Conservation (phyloP, 1,284 basidiomycete genomes). For the Pyrrhoderma noxium region DNA sequence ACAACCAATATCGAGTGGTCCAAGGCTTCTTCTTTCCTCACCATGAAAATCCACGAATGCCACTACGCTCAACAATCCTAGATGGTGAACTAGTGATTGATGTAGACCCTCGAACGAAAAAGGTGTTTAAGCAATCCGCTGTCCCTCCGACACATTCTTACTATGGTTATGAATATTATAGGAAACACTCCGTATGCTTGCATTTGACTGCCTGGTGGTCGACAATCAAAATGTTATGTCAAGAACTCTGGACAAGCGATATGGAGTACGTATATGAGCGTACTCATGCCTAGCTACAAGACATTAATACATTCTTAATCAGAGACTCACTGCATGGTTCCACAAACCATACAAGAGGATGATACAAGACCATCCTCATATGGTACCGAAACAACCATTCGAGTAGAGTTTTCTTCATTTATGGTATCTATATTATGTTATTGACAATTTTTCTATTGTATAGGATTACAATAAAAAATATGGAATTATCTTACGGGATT, state of each 20-base stretch:
- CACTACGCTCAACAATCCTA: slow-evolving; percentile 74
- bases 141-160: slow-evolving; percentile 16
- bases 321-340: slow-evolving; percentile 84
- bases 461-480: slow-evolving; percentile 84
- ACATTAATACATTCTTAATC: slow-evolving; percentile 4
- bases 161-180: slow-evolving; percentile 27
- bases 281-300: not conserved
- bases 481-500: slow-evolving; percentile 84
- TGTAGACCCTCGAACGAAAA: slow-evolving; percentile 64
- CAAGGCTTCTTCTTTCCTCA: slow-evolving; percentile 84
- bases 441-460: slow-evolving; percentile 12
- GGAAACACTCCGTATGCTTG: slow-evolving; percentile 78
- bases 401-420: slow-evolving; percentile 48
- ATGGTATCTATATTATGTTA: not conserved
- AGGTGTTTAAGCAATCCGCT: slow-evolving; percentile 37
- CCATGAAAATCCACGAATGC: slow-evolving; percentile 58
- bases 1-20: slow-evolving; percentile 79
- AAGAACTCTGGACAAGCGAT: slow-evolving; percentile 78
- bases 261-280: slow-evolving; percentile 60
- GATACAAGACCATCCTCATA: slow-evolving; percentile 59
- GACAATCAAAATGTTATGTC: slow-evolving; percentile 84
- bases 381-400: slow-evolving; percentile 69
- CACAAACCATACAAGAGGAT: slow-evolving; percentile 74
- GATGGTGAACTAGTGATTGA: slow-evolving; percentile 97
- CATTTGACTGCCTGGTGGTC: slow-evolving; percentile 91